A percentile compares a stretch with the other conserved stretches of the same genome.
Evolutionary conservation across 2,329 filamentous ascomycete genomes (phyloP).

Genomic region (Xylaria sp.): DNA sequence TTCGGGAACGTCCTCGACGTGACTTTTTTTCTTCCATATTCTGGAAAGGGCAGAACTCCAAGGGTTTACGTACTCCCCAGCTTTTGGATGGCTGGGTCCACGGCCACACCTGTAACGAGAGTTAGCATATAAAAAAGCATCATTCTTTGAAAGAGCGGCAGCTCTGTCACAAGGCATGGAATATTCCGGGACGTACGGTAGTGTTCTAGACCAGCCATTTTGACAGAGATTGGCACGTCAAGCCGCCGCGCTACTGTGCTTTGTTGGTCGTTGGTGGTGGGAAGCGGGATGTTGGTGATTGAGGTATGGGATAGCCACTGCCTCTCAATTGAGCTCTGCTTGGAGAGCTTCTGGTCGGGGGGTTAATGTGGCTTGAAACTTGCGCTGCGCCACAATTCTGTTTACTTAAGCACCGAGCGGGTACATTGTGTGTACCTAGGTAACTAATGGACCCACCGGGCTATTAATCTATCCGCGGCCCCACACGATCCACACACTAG

Average conservation of each 20-base stretch:
- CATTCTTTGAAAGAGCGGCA: constrained; percentile 11
- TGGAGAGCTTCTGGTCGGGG: constrained; percentile 10
- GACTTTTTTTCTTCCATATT: neutral
- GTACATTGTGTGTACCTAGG: no score
- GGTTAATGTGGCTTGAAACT: constrained; percentile 20
- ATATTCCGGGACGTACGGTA: constrained; percentile 51
- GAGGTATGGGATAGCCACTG: neutral
- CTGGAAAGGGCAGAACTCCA: neutral
- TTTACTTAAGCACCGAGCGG: neutral
- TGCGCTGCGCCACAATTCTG: constrained; percentile 20
- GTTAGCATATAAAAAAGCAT: constrained; percentile 44
- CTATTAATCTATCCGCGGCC: no score
- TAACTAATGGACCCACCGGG: no score
- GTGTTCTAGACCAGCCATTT: constrained; percentile 59
- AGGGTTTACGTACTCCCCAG: constrained; percentile 55
- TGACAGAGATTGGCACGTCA: constrained; percentile 43
- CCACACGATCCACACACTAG: no score
- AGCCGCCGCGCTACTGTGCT: constrained; percentile 40
- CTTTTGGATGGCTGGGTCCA: constrained; percentile 62
- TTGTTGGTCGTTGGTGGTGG: constrained; percentile 28
- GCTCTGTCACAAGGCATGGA: neutral
- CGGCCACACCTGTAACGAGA: constrained; percentile 54
- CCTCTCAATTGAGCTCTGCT: constrained; percentile 23
- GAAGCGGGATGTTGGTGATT: constrained; percentile 27
- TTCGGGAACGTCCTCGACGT: constrained; percentile 6